Conservation (phyloP, 164 flowering plant species). For the Warburgia ugandensis region DNA sequence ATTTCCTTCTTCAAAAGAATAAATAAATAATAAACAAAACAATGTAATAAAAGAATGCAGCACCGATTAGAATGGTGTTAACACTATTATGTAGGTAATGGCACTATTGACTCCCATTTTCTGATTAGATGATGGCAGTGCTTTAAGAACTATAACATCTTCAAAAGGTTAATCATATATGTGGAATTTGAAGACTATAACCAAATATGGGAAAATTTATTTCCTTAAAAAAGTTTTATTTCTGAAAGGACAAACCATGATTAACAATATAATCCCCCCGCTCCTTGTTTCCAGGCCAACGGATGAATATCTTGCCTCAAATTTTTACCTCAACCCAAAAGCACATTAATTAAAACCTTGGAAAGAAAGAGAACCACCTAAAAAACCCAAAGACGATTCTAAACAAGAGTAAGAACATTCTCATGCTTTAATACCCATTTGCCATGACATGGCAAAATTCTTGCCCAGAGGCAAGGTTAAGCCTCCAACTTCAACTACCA, state of each 20-base stretch:
- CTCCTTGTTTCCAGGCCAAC: background rate
- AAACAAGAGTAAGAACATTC: background rate
- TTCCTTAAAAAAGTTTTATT: no score
- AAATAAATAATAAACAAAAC: no score
- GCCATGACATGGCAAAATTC: constrained; percentile 58
- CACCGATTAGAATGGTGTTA: no score
- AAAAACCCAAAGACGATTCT: background rate
- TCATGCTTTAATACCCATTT: constrained; percentile 40
- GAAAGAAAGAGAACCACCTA: background rate
- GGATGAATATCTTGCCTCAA: background rate
- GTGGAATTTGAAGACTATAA: no score
- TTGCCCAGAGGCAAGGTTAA: constrained; percentile 48
- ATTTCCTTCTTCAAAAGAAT: no score
- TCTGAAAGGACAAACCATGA: background rate
- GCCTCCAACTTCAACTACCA: constrained; percentile 48
- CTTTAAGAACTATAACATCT: no score
- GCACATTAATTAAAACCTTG: background rate
- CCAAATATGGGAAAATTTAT: no score
- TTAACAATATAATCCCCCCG: background rate
- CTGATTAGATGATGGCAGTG: no score
- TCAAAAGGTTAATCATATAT: no score
- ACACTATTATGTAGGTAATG: no score
- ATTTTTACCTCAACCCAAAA: background rate
- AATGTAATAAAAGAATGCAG: no score
- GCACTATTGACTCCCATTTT: no score